These are phyloP conservation scores for Suillus bovinus DNA, from an alignment of 768 basidiomycete species.

Conservation along the genomic window DNA sequence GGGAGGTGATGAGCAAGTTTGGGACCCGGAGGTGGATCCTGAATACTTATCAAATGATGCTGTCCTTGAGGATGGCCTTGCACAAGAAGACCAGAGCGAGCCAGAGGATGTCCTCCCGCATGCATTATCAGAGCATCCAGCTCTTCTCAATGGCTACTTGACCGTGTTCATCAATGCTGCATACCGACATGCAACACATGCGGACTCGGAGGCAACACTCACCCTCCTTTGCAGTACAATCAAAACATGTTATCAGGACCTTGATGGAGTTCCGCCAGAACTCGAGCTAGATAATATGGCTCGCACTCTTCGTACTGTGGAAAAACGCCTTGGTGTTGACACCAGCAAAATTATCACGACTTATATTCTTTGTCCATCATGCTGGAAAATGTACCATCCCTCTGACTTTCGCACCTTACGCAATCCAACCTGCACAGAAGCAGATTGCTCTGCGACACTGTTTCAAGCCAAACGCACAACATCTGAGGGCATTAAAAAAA, in stretches of 20 bases:
- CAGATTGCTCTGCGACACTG: background rate
- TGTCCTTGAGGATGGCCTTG: background rate
- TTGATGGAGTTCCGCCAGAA: background rate
- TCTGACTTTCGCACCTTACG: background rate
- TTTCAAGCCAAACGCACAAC: background rate
- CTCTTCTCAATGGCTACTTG: conserved; percentile 1
- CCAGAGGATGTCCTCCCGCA: background rate
- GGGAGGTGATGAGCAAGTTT: background rate
- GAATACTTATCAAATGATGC: background rate
- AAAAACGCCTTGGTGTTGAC: background rate
- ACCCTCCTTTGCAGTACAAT: background rate
- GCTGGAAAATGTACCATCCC: conserved; percentile 7
- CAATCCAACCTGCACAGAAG: background rate
- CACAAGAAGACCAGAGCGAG: background rate
- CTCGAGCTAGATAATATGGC: background rate
- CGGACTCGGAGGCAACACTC: background rate
- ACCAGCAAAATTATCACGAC: background rate
- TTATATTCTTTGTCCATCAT: conserved; percentile 3
- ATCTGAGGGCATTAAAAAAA: background rate
- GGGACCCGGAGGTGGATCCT: background rate
- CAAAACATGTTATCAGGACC: background rate
- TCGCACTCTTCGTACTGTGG: background rate
- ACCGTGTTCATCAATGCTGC: background rate
- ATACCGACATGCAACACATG: background rate
- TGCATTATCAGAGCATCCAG: background rate